Evolutionary conservation across 805 yeast genomes (phyloP).

Genomic region (Sugiyamaella chiloensis): DNA sequence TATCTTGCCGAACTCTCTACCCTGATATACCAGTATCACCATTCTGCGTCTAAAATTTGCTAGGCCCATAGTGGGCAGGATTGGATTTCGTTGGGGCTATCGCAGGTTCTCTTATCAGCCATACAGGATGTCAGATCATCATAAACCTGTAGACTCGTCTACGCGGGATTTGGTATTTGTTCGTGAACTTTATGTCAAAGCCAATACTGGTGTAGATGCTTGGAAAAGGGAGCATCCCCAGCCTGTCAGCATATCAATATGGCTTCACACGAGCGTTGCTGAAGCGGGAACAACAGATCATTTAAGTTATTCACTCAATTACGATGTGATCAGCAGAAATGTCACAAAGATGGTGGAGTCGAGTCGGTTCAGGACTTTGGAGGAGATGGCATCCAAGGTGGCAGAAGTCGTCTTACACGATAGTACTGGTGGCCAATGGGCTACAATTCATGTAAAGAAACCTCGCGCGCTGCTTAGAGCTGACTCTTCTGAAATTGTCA

Average conservation of each 20-base stretch:
- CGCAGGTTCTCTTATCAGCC: not conserved
- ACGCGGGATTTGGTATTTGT: conserved; percentile 45
- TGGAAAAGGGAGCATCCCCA: conserved; percentile 69
- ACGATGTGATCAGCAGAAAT: conserved; percentile 75
- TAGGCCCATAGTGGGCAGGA: not conserved
- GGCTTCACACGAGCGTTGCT: conserved; percentile 62
- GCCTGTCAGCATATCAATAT: conserved; percentile 58
- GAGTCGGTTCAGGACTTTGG: conserved; percentile 38
- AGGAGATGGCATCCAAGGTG: conserved; percentile 46
- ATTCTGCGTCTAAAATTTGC: not conserved
- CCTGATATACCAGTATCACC: not conserved
- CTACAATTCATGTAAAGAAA: conserved; percentile 41
- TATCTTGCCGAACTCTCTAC: too few relatives aligned
- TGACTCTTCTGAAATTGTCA: conserved; percentile 42
- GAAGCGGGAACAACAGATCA: conserved; percentile 81
- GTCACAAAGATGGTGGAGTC: conserved; percentile 51
- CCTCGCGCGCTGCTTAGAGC: conserved; percentile 61
- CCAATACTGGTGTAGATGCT: conserved; percentile 68
- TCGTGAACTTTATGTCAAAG: conserved; percentile 55
- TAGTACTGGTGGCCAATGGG: conserved; percentile 47
- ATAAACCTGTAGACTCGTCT: not conserved
- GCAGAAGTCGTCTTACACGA: conserved; percentile 43
- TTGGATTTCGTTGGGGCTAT: not conserved
- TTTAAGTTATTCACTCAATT: conserved; percentile 76
- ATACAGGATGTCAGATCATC: not conserved